Evolutionary conservation across 495 filamentous ascomycete genomes (phyloP).

Genomic region (Trypethelium eluteriae): DNA sequence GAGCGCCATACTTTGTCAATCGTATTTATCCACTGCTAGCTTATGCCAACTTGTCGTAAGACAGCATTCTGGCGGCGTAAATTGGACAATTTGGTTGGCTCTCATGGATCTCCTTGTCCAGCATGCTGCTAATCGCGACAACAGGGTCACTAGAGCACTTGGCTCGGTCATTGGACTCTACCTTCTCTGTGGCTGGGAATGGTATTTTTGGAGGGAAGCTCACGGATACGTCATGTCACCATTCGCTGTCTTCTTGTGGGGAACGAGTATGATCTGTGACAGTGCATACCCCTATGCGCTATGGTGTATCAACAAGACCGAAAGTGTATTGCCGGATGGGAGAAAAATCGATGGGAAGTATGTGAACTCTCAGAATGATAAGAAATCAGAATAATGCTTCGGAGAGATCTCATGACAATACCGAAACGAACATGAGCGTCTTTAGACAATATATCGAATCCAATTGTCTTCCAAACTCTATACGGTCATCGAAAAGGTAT

Average conservation of each 20-base stretch:
- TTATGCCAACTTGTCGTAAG: constrained; percentile 36
- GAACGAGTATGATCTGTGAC: constrained; percentile 33
- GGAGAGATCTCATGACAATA: neutral
- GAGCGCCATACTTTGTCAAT: constrained; percentile 31
- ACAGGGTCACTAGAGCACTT: constrained; percentile 24
- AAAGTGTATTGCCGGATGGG: neutral
- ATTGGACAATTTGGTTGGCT: constrained; percentile 40
- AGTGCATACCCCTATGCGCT: constrained; percentile 37
- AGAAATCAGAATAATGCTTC: neutral
- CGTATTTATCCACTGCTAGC: constrained; percentile 28
- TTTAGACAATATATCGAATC: no score
- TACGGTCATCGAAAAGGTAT: no score
- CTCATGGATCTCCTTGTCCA: neutral
- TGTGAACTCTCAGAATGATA: neutral
- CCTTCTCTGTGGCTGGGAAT: constrained; percentile 31
- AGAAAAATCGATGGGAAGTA: neutral
- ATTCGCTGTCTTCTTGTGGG: constrained; percentile 34
- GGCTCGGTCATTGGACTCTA: constrained; percentile 36
- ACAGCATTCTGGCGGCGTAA: constrained; percentile 38
- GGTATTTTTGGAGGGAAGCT: constrained; percentile 40
- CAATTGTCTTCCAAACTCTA: no score
- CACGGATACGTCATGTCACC: constrained; percentile 36
- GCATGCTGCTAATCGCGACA: neutral
- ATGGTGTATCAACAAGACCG: constrained; percentile 3
- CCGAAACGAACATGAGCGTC: no score